phyloP scores from a whole-genome alignment of 2,329 filamentous ascomycete genomes.

The Pseudopithomyces maydicus region DNA sequence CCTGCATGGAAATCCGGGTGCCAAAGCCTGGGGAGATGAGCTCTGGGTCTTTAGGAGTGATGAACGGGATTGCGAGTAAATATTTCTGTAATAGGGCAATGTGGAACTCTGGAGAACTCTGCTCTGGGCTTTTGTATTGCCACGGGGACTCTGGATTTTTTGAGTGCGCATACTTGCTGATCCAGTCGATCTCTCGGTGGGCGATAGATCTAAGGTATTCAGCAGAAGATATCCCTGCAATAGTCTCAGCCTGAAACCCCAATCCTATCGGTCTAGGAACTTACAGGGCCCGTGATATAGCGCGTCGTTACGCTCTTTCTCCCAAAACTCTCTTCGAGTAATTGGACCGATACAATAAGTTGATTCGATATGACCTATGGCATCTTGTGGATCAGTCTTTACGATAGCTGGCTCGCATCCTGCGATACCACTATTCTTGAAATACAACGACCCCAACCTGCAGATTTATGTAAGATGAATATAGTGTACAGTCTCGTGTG shows the following conservation, averaged over 20 bases:
- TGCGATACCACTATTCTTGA: constrained; percentile 23
- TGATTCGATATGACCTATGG: constrained; percentile 18
- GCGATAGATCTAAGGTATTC: constrained; percentile 36
- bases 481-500: neutral
- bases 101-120: constrained; percentile 25
- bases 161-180: constrained; percentile 29
- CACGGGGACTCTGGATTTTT: constrained; percentile 31
- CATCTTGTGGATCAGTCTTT: constrained; percentile 22
- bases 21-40: constrained; percentile 32
- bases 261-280: constrained; percentile 13
- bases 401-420: constrained; percentile 38
- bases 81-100: constrained; percentile 25
- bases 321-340: constrained; percentile 28
- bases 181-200: constrained; percentile 40
- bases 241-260: constrained; percentile 2
- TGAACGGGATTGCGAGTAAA: constrained; percentile 25
- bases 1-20: constrained; percentile 36
- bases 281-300: constrained; percentile 30
- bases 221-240: constrained; percentile 26
- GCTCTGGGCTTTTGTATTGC: constrained; percentile 40
- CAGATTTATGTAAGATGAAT: constrained; percentile 18
- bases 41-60: constrained; percentile 29
- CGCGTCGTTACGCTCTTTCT: constrained; percentile 27
- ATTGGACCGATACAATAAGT: constrained; percentile 30
- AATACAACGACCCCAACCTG: constrained; percentile 29